Evolutionary conservation across 2,329 filamentous ascomycete species (phyloP), one percentile per base, ranked within the genome.

Genomic region (Lachnellula willkommii): DNA sequence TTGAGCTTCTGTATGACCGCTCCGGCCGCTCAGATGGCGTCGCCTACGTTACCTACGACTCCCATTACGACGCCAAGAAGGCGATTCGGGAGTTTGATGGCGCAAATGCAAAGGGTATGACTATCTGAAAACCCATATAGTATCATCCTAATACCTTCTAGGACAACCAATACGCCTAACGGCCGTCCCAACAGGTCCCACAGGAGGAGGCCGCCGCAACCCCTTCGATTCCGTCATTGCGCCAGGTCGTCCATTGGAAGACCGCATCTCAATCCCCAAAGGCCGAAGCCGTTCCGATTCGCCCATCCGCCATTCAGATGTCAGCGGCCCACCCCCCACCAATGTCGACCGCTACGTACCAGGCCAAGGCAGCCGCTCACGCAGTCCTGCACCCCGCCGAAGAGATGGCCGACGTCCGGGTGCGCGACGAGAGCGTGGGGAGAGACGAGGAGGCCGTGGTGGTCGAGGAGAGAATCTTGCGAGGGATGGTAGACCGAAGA

Each of bases 21-120:
- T 88, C 90, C 57, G 92, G 92, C 55, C 89, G 92, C 66, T 95
- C 90, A 2, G 87, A 92, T 66, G 92, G 92, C 54, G 80, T 87
- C 39, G 92, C 91, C 6, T 94, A 84, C 67, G 88, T 96, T 49
- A 92, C 87, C 8, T 96, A 95, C 73, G 81, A 85, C 63, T 77
- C 76, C 54, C 74, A 81, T 50, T 79, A 82, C 48, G 88, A 96
- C 70, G 92, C 92, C 9, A 76, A 80, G 64, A 78, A 81, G 47
- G 92, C 92, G 2, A 80, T 96, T 54, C 79, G 77, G 53, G 87
- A 96, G 65, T 96, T 88, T 68, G 87, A 96, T 69, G 90, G 90
- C 54, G 91, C 91, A 60, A 96, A 96, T 69, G 92, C 92, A 55
- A 92, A 94, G 65, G 88, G 87, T 79, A 75, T 70, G 69, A 46